phyloP scores from a whole-genome alignment of 1,139 yeast species.

The Suhomyces taliae region DNA sequence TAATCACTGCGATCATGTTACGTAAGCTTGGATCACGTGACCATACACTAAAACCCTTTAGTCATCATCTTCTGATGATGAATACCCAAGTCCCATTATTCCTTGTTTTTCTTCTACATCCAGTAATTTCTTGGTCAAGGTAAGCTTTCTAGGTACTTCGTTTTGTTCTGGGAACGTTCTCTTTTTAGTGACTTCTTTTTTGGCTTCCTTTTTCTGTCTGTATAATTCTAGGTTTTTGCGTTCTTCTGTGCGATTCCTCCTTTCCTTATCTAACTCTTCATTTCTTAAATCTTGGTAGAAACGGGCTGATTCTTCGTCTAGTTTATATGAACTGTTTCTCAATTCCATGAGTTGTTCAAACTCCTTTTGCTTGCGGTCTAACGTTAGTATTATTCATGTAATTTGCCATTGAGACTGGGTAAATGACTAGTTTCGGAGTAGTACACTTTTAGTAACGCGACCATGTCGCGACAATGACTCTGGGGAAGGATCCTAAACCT shows the following conservation, averaged over 20 bases:
- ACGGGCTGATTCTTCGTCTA: slow-evolving; percentile 16
- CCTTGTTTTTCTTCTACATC: background rate
- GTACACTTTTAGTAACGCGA: too few species aligned
- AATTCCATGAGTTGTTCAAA: slow-evolving; percentile 16
- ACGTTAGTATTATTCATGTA: slow-evolving; percentile 9
- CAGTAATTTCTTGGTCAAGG: background rate
- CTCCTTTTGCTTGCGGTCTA: slow-evolving; percentile 18
- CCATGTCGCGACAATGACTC: too few species aligned
- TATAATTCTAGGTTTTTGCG: background rate
- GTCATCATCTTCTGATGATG: slow-evolving; percentile 6
- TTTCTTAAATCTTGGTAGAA: slow-evolving; percentile 25
- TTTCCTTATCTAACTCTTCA: slow-evolving; percentile 15
- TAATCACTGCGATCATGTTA: slow-evolving; percentile 1
- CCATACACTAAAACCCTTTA: background rate
- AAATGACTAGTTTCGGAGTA: too few species aligned
- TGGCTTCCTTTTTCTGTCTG: slow-evolving; percentile 1
- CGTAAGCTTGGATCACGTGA: slow-evolving; percentile 2
- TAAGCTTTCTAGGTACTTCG: background rate
- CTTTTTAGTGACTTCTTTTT: background rate
- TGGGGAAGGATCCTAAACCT: too few species aligned
- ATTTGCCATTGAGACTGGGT: too few species aligned
- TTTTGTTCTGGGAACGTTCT: background rate
- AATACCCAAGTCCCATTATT: slow-evolving; percentile 3
- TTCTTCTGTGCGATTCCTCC: slow-evolving; percentile 6
- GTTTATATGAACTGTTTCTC: slow-evolving; percentile 18